Evolutionary conservation across 305 asterid species (phyloP), one percentile per base, ranked within the genome.

Genomic region (Fraxinus angustifolia): DNA sequence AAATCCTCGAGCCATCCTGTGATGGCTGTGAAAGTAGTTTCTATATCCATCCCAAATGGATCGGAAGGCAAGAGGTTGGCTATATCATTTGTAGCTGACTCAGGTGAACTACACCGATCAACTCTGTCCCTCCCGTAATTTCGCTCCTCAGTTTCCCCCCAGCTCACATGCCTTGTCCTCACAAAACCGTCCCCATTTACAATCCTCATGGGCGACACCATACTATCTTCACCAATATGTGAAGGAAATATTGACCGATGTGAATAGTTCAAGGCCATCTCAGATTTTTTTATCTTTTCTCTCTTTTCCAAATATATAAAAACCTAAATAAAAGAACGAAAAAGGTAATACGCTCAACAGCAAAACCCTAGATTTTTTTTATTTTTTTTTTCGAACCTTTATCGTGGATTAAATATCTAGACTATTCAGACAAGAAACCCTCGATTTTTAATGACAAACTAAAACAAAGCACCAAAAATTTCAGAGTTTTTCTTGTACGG

Each of bases 191-290:
- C 97, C 68, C 89, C 86, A 56, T 90, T 89, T 73, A 84, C 88
- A 78, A 87, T 85, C 84, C 93, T 87, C 91, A 89, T 58, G 14
- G 95, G 92, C 5, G 94, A 91, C 78, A 87, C 81, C 87, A 89
- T 73, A 83, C 86, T 91, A 73, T 91, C 92, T 81, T 90, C 98
- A 14, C 91, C 82, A 38, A 83, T 78, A 78, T 86, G 91, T 17
- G 92, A 85, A 8, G 94, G 88, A 67, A 88, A 88, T 53, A 89
- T 33, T 0, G 93, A 95, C 74, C 90, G 79, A 82, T 89, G 97
- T 0, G 96, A 90, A 87, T 85, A 94, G 85, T 94, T 94, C 94
- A 93, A 89, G 77, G 97, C 97, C 97, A 94, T 94, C 87, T 82
- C 36, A 85, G 84, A 82, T 67, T 67, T 38, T 36, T 40, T 38